Evolutionary conservation across 2,329 filamentous ascomycete genomes (phyloP).

Genomic region (Penicillium polonicum): DNA sequence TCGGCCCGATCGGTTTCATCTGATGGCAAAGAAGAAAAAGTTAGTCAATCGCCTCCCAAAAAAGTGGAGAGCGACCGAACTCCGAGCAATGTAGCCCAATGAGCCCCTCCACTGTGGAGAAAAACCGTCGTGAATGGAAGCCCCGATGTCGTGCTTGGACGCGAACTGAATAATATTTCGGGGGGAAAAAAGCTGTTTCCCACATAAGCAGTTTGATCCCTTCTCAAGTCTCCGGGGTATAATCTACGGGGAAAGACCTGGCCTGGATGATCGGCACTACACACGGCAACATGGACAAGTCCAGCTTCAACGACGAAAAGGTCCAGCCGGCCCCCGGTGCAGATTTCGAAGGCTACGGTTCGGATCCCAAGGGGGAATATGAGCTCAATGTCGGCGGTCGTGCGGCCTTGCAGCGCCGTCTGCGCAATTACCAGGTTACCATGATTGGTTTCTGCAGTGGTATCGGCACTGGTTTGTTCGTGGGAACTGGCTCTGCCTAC

Average conservation of each 20-base stretch:
- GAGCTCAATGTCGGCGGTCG: constrained; percentile 37
- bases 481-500: constrained; percentile 72
- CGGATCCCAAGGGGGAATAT: constrained; percentile 26
- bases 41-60: constrained; percentile 14
- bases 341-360: constrained; percentile 14
- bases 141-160: constrained; percentile 21
- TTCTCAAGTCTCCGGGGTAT: background rate
- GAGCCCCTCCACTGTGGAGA: constrained; percentile 14
- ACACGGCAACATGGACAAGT: constrained; percentile 17
- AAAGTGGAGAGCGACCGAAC: constrained; percentile 10
- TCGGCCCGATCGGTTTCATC: background rate
- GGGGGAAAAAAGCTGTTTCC: constrained; percentile 6
- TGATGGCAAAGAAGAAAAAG: constrained; percentile 10
- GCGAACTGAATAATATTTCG: constrained; percentile 8
- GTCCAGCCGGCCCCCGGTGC: constrained; percentile 14
- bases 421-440: constrained; percentile 35
- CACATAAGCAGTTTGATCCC: background rate
- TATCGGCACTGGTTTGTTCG: constrained; percentile 74
- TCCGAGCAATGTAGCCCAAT: constrained; percentile 14
- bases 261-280: background rate
- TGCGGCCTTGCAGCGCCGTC: constrained; percentile 34
- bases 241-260: background rate
- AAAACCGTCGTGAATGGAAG: constrained; percentile 1
- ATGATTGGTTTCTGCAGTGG: constrained; percentile 37
- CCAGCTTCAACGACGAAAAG: constrained; percentile 10